These are phyloP conservation scores for Cryptococcus wingfieldii DNA, from an alignment of 1,284 basidiomycete genomes.

Conservation along the genomic window DNA sequence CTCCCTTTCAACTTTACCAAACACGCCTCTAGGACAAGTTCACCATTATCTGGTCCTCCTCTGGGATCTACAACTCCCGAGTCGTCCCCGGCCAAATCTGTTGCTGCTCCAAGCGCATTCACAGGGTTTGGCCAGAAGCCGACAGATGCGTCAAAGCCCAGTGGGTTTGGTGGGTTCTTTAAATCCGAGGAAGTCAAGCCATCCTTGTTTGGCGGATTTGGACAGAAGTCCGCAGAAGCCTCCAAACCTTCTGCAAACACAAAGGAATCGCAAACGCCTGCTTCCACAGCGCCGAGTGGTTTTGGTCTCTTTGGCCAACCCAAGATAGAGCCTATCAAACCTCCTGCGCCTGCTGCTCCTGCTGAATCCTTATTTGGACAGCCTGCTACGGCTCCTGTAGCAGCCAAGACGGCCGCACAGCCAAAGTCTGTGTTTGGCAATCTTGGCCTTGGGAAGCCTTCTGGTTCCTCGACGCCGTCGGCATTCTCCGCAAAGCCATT, in stretches of 20 bases:
- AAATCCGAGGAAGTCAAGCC: not conserved
- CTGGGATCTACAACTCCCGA: constrained; percentile 19
- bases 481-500: not conserved
- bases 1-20: constrained; percentile 26
- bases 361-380: not conserved
- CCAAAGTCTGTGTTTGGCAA: constrained; percentile 13
- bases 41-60: constrained; percentile 33
- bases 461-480: constrained; percentile 4
- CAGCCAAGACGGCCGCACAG: not conserved
- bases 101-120: constrained; percentile 1
- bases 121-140: not conserved
- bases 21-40: constrained; percentile 41
- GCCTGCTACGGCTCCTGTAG: constrained; percentile 1
- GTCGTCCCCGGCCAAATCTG: constrained; percentile 20
- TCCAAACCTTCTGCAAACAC: not conserved
- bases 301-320: constrained; percentile 12
- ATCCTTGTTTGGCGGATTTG: constrained; percentile 4
- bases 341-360: not conserved
- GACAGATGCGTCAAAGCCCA: not conserved
- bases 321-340: not conserved
- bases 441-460: constrained; percentile 19
- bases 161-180: not conserved
- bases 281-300: not conserved
- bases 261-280: not conserved
- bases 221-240: not conserved